These are phyloP conservation scores for Fusarium fracticaudum DNA, from an alignment of 2,329 filamentous ascomycete species.

Conservation along the genomic window DNA sequence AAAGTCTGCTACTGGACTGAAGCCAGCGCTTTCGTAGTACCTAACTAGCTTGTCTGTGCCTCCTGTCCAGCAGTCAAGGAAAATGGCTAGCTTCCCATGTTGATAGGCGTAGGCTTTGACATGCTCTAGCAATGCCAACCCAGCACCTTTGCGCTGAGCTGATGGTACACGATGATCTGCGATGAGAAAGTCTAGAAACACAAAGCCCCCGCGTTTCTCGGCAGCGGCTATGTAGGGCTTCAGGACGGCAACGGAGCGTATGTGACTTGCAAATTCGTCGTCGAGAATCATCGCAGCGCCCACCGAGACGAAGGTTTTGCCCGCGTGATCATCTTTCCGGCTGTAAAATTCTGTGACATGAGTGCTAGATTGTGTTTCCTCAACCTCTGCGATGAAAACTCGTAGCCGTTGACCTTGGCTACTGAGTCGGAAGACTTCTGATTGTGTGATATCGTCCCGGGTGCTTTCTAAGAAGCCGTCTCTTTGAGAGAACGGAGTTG, in stretches of 20 bases:
- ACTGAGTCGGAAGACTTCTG: neutral
- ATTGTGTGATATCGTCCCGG: neutral
- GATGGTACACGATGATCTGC: neutral
- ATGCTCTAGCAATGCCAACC: neutral
- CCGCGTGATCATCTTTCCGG: no score
- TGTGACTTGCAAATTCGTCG: neutral
- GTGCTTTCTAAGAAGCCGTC: accelerated
- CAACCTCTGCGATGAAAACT: neutral
- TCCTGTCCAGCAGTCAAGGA: neutral
- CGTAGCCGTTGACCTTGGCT: neutral
- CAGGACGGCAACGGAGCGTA: accelerated
- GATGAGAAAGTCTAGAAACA: neutral
- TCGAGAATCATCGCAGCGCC: neutral
- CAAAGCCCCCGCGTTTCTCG: neutral
- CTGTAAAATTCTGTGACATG: accelerated
- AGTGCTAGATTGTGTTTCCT: accelerated
- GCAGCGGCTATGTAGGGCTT: accelerated
- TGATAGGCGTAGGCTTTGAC: neutral
- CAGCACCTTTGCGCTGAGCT: neutral
- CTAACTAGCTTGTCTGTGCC: neutral
- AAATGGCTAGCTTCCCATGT: neutral
- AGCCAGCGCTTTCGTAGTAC: neutral
- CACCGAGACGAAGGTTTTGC: accelerated
- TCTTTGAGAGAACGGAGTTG: neutral
- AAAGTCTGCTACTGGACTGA: neutral